These are phyloP conservation scores for Oenanthe javanica DNA, from an alignment of 140 eudicot genomes.

Conservation along the genomic window DNA sequence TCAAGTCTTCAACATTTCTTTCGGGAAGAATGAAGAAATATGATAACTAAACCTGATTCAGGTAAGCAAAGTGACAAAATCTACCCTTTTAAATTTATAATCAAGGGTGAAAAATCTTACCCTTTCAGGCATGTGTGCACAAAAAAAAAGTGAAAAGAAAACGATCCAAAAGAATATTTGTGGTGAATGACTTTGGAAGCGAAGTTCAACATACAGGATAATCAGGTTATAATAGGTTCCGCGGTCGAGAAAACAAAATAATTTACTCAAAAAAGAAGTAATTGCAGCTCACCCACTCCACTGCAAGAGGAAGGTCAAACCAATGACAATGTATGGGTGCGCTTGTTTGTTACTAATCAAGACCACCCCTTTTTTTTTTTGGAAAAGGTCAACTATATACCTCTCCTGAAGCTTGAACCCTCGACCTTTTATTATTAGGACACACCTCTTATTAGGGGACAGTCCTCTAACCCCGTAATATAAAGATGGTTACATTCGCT, in stretches of 20 bases:
- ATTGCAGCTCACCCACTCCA: not conserved
- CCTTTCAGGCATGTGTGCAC: too few relatives aligned
- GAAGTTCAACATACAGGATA: not conserved
- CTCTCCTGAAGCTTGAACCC: not conserved
- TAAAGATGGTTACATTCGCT: not conserved
- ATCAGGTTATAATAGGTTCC: not conserved
- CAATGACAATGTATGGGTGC: not conserved
- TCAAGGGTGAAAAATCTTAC: not conserved
- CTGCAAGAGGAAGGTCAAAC: not conserved
- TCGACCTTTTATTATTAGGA: not conserved
- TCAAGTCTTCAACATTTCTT: not conserved
- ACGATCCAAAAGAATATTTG: not conserved
- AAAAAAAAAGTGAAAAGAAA: not conserved
- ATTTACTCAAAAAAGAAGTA: not conserved
- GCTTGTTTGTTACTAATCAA: not conserved
- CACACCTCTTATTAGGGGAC: not conserved
- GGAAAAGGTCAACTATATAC: not conserved
- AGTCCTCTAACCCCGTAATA: not conserved
- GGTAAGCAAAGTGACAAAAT: not conserved
- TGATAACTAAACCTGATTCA: not conserved
- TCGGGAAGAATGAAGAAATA: not conserved
- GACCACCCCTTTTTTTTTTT: not conserved
- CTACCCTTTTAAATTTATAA: not conserved
- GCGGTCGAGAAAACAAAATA: not conserved
- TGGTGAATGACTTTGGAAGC: not conserved